Base-by-base conservation (phyloP, 129 eudicot genomes). In the Calendula officinalis region DNA sequence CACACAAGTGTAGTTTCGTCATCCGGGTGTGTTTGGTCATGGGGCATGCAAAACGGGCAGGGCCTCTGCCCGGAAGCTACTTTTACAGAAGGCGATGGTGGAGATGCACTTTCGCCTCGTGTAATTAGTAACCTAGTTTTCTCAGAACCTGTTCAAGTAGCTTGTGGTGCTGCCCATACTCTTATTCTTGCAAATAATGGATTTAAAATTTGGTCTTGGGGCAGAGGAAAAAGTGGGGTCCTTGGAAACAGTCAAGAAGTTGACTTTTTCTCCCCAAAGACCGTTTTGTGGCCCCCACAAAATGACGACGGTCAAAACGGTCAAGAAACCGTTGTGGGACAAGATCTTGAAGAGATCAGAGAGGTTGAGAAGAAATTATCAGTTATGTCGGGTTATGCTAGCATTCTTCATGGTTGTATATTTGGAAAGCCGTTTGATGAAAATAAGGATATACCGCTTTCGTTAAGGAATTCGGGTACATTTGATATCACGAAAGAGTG, bases 1-100 rank as follows among this genome's bases (percentile, higher is more conserved):
- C 98, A 92, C 83, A 92, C 96, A 1, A 83, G 91, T 53, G 76
- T 85, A 15, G 91, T 88, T 74, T 88, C 98, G 3, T 80, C 96
- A 10, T 72, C 83, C 12, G 98, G 98, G 39, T 87, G 79, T 55
- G 91, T 92, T 61, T 92, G 91, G 91, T 79, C 98, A 38, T 92
- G 98, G 98, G 95, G 98, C 42, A 92, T 92, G 98, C 91, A 92
- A 84, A 88, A 77, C 62, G 98, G 98, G 44, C 86, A 83, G 32
- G 98, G 98, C 39, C 61, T 92, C 16, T 92, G 98, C 53, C 98
- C 98, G 32, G 89, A 83, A 72, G 91, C 86, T 61, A 82, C 77
- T 67, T 92, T 81, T 64, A 62, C 75, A 1, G 86, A 86, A 77
- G 33, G 68, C 0, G 96, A 84, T 43, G 76, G 86, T 9, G 98